Percentiles rank a stretch among this genome's conserved stretches.
Evolutionary conservation across 129 eudicot genomes (phyloP).

Genomic region (Silybum marianum): DNA sequence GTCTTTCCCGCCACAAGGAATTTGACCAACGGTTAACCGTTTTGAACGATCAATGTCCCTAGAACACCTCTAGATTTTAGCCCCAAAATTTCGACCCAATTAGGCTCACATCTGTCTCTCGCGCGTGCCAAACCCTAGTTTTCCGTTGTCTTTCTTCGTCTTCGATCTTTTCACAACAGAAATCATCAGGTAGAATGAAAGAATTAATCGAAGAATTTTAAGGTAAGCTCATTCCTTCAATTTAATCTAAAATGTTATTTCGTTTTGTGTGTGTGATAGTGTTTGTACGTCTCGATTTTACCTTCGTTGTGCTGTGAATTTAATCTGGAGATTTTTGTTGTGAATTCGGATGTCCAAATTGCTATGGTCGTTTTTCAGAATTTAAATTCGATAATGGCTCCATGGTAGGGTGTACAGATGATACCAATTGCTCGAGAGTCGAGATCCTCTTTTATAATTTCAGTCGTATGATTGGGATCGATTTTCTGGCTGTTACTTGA

Average conservation of each 20-base stretch:
- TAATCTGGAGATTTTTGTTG: constrained; percentile 11
- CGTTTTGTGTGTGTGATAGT: not conserved
- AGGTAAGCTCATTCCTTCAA: constrained; percentile 23
- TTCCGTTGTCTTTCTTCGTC: constrained; percentile 15
- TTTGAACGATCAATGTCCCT: constrained; percentile 11
- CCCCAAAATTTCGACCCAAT: constrained; percentile 31
- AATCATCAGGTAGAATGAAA: constrained; percentile 5
- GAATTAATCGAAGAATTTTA: not conserved
- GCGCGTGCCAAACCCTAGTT: constrained; percentile 31
- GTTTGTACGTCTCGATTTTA: not conserved
- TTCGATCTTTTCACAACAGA: constrained; percentile 9
- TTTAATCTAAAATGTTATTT: not conserved
- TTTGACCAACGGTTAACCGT: constrained; percentile 34
- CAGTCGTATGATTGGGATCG: not conserved
- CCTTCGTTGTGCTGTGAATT: constrained; percentile 9
- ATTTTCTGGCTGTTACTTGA: not conserved
- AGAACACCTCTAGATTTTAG: constrained; percentile 18
- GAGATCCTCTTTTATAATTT: not conserved
- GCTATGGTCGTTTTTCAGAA: not conserved
- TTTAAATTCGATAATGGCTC: not conserved
- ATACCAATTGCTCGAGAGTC: not conserved
- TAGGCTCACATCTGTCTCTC: constrained; percentile 28
- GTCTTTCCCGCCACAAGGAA: constrained; percentile 10
- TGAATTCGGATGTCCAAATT: not conserved
- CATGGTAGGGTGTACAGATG: not conserved